phyloP scores from a whole-genome alignment of 306 rosid genomes.

The Hylodesmum podocarpum region DNA sequence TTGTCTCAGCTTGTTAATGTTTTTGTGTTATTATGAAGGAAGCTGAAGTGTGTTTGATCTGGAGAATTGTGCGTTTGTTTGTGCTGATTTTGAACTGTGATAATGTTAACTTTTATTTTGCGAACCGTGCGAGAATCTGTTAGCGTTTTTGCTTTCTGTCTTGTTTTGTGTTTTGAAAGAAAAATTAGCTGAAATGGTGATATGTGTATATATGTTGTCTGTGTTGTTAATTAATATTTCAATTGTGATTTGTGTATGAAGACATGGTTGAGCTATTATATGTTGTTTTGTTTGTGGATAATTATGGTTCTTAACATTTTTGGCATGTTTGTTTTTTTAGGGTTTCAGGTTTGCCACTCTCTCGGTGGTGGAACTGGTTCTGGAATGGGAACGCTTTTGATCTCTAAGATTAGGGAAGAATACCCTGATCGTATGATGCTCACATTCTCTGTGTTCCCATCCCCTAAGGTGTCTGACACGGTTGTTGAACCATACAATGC shows the following conservation, averaged over 20 bases:
- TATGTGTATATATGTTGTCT: not conserved
- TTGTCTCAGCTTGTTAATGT: not conserved
- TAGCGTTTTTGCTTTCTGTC: not conserved
- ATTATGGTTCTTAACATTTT: not conserved
- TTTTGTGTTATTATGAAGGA: not conserved
- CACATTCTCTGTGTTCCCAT: slow-evolving; percentile 63
- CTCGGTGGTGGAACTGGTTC: slow-evolving; percentile 71
- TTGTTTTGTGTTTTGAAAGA: not conserved
- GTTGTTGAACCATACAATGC: slow-evolving; percentile 72
- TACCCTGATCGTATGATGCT: slow-evolving; percentile 72
- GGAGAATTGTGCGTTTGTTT: not conserved
- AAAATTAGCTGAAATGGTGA: not conserved
- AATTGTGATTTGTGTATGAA: not conserved
- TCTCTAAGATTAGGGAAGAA: slow-evolving; percentile 67
- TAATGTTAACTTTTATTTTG: not conserved
- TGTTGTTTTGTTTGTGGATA: not conserved
- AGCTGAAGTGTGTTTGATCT: not conserved
- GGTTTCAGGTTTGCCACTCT: slow-evolving; percentile 71
- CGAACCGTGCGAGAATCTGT: not conserved
- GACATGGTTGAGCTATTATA: not conserved
- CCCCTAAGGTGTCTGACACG: slow-evolving; percentile 63
- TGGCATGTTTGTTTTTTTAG: slow-evolving; percentile 20
- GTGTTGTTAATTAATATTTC: not conserved
- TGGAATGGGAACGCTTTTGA: slow-evolving; percentile 64
- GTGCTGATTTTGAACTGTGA: not conserved